phyloP scores from a whole-genome alignment of 2,329 filamentous ascomycete species.

The Rhexocercosporidium sp. region DNA sequence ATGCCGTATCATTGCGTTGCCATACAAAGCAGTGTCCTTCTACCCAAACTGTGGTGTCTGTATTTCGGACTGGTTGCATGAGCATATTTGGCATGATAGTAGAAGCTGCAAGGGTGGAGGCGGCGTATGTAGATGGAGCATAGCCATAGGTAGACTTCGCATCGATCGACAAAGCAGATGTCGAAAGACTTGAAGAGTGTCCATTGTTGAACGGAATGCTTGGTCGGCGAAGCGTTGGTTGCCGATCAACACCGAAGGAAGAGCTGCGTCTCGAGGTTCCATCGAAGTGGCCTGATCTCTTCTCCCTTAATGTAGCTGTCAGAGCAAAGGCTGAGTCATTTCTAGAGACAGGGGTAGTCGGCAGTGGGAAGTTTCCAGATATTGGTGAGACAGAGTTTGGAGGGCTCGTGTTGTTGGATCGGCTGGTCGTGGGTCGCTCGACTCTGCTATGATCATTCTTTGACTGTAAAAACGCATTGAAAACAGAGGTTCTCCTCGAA shows the following conservation, averaged over 20 bases:
- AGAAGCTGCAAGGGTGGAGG: conserved; percentile 83
- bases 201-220: conserved; percentile 76
- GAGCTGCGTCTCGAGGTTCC: conserved; percentile 81
- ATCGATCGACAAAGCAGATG: conserved; percentile 57
- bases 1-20: conserved; percentile 61
- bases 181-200: conserved; percentile 69
- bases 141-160: conserved; percentile 61
- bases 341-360: conserved; percentile 79
- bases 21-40: conserved; percentile 83
- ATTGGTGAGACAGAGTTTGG: conserved; percentile 74
- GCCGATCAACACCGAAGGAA: conserved; percentile 83
- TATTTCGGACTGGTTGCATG: conserved; percentile 78
- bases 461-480: conserved; percentile 88
- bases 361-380: conserved; percentile 78
- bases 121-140: conserved; percentile 82
- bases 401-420: conserved; percentile 65
- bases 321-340: conserved; percentile 92
- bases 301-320: conserved; percentile 86
- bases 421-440: conserved; percentile 80
- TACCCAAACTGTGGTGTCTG: conserved; percentile 80
- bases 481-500: conserved; percentile 68
- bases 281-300: conserved; percentile 90
- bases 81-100: conserved; percentile 88
- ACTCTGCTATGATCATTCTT: conserved; percentile 68
- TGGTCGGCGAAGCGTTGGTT: conserved; percentile 69